phyloP scores from a whole-genome alignment of 2,329 filamentous ascomycete genomes.

The Ophiostoma angusticollis region DNA sequence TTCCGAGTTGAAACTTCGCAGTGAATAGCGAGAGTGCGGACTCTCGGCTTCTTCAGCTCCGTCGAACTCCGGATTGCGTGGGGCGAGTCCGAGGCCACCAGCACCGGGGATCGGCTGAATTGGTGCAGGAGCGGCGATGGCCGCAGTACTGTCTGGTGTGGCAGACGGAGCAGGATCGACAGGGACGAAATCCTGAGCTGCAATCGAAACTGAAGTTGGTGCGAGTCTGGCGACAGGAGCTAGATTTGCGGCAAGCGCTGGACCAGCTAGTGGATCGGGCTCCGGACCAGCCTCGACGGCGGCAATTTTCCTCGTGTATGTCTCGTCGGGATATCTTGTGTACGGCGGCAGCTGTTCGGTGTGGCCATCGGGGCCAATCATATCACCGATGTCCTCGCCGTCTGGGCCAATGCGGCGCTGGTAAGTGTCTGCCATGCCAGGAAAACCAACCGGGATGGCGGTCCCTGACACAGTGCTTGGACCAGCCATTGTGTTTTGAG shows the following conservation, averaged over 20 bases:
- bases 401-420: constrained; percentile 63
- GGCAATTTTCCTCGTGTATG: constrained; percentile 41
- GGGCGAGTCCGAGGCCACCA: constrained; percentile 47
- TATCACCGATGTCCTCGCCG: constrained; percentile 74
- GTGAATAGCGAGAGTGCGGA: constrained; percentile 37
- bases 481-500: constrained; percentile 59
- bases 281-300: constrained; percentile 16
- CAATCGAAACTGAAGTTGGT: constrained; percentile 1
- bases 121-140: not conserved
- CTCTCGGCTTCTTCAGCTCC: constrained; percentile 42
- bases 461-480: constrained; percentile 24
- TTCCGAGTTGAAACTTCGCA: constrained; percentile 37
- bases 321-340: constrained; percentile 72
- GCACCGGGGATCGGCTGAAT: constrained; percentile 35
- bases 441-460: constrained; percentile 60
- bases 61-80: constrained; percentile 49
- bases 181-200: constrained; percentile 6
- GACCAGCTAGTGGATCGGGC: constrained; percentile 2
- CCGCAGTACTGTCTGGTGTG: not conserved
- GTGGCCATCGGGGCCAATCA: constrained; percentile 79
- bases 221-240: not conserved
- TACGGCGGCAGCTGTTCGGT: constrained; percentile 88
- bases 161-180: constrained; percentile 2
- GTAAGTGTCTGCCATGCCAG: constrained; percentile 52
- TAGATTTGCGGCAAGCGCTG: not conserved